These are phyloP conservation scores for Farysia itapuensis DNA, from an alignment of 1,284 basidiomycete species.

Conservation along the genomic window DNA sequence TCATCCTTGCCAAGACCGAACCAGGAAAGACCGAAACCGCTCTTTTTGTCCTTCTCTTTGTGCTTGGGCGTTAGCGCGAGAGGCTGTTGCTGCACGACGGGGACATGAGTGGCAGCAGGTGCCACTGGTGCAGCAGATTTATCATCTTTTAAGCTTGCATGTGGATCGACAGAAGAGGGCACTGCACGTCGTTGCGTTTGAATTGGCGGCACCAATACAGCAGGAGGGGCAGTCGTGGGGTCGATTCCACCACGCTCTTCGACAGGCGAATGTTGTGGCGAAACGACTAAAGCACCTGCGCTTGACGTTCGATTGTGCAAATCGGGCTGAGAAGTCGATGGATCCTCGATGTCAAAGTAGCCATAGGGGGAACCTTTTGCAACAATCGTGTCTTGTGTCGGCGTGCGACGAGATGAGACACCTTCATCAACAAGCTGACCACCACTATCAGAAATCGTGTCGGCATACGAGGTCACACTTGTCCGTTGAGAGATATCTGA, in stretches of 20 bases:
- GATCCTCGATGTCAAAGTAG: slow-evolving; percentile 15
- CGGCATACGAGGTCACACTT: slow-evolving; percentile 39
- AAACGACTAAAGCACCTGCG: too few relatives aligned
- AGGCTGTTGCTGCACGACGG: slow-evolving; percentile 3
- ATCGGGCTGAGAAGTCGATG: neutral
- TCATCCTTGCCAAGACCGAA: slow-evolving; percentile 56
- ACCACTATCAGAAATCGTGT: slow-evolving; percentile 13
- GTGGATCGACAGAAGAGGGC: neutral
- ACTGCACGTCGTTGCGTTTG: neutral
- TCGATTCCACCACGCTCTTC: too few relatives aligned
- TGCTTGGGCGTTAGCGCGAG: slow-evolving; percentile 7
- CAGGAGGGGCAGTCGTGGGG: slow-evolving; percentile 4
- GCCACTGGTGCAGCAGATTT: neutral
- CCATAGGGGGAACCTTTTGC: neutral
- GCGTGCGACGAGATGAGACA: slow-evolving; percentile 11
- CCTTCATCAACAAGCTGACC: neutral
- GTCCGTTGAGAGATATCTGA: slow-evolving; percentile 46
- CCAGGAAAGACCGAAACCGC: slow-evolving; percentile 53
- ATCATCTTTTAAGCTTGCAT: too few relatives aligned
- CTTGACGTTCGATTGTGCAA: too few relatives aligned
- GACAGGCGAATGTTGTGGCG: neutral
- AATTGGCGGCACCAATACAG: slow-evolving; percentile 39
- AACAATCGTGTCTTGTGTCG: slow-evolving; percentile 27
- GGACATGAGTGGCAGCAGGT: neutral
- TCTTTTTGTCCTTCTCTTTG: slow-evolving; percentile 51